Base-by-base conservation (phyloP, 495 filamentous ascomycete genomes). In the Tetracladium setigerum region DNA sequence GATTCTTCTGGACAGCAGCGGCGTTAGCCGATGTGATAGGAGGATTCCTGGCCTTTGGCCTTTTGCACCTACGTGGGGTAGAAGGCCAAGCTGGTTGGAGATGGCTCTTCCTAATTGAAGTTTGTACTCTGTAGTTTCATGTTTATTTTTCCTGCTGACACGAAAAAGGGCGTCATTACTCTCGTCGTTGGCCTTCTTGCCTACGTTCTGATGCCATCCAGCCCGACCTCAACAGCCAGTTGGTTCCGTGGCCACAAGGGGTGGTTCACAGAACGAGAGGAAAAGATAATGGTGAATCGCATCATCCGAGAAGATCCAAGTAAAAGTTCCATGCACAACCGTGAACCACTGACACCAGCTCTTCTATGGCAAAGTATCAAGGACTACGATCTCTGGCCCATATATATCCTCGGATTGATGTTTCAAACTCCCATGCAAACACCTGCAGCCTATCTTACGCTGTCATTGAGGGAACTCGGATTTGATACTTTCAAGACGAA, bases 1-100 rank as follows among this genome's bases (percentile, higher is more conserved):
- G 73, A 44, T 83, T 71, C 50, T 87, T 87, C 62, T 90, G 86
- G 86, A 76, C 77, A 0, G 74, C 81, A n/a, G 83, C 83, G 62
- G 68, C 77, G 35, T 57, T 71, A 2, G 82, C 87, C 0, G 69
- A 79, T 37, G 86, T 92, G 22, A 46, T 86, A 16, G 74, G 80
- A 11, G 78, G 82, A 1, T 80, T 91, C 37, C 63, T 91, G 4
- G 87, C 85, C 1, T 86, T 76, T 52, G 87, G 83, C 0, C 69
- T 91, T 18, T 67, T 91, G 11, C 84, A 82, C 40, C 73, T 92
- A 50, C 66, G 79, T 12, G 74, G 78, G 10, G 58, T 74, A 8
- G 58, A 78, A n/a, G 78, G 76, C 2, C 66, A 66, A 10, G 70
- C 79, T 3, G 86, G 86, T 12, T 92, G 87, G 87, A 69, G 83